Evolutionary conservation across 1,139 yeast genomes (phyloP).

Genomic region (Candida tropicalis): DNA sequence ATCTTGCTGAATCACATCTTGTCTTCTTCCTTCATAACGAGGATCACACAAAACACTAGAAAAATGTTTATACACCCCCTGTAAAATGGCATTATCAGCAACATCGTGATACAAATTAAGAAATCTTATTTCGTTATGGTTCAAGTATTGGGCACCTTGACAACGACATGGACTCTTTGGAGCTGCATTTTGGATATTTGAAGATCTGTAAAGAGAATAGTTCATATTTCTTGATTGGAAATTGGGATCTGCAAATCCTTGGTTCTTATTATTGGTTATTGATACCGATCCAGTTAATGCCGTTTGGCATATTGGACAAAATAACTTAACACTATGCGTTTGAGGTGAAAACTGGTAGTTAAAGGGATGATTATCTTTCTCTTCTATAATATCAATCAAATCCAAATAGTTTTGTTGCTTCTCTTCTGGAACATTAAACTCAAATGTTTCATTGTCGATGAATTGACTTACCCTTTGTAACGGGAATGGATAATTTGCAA

Average conservation of each 20-base stretch:
- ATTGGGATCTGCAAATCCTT: conserved; percentile 26
- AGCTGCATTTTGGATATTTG: too few species aligned
- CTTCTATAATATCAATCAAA: not conserved
- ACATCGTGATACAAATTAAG: conserved; percentile 27
- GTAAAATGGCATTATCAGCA: conserved; percentile 15
- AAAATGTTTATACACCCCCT: conserved; percentile 16
- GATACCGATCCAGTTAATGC: conserved; percentile 16
- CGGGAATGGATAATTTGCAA: conserved; percentile 31
- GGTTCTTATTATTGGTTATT: conserved; percentile 16
- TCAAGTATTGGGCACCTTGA: too few species aligned
- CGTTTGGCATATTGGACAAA: conserved; percentile 24
- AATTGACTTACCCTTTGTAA: conserved; percentile 22
- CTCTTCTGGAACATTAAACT: conserved; percentile 19
- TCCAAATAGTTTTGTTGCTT: not conserved
- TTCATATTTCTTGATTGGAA: not conserved
- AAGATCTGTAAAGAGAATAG: too few species aligned
- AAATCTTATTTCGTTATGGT: conserved; percentile 22
- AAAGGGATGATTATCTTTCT: not conserved
- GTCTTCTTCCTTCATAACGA: conserved; percentile 2
- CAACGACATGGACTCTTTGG: too few species aligned
- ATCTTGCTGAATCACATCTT: not conserved
- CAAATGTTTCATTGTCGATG: conserved; percentile 24
- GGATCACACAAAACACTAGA: conserved; percentile 3
- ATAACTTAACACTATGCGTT: conserved; percentile 1
- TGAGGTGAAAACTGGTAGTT: conserved; percentile 2